Base-by-base conservation (phyloP, 2,329 filamentous ascomycete species). In the Nannizzia gypsea region DNA sequence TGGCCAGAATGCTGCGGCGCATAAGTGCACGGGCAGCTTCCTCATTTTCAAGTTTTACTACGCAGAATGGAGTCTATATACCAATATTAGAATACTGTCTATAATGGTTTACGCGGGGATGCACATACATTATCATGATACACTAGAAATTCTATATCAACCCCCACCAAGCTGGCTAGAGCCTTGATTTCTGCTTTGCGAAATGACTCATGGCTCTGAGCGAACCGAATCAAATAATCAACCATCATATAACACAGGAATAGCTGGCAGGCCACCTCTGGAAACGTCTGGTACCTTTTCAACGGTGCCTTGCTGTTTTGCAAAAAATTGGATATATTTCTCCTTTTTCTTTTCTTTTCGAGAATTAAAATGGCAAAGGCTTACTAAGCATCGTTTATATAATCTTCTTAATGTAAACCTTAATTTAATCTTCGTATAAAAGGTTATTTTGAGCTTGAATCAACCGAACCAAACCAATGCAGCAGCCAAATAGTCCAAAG, bases 201-300 rank as follows among this genome's bases (percentile, higher is more conserved):
- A 71, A 99, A 99, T n/a, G 83, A 87, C 76, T 96, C 90, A 72
- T 97, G 91, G 61, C 82, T 80, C 73, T 97, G 93, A 50, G 86
- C 87, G 71, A 97, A 90, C 67, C 92, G 88, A 64, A 99, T 85
- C 62, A 99, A 81, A 69, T 89, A 97, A 63, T 95, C 83, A 83
- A 81, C 82, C 54, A 42, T 56, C 31, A 24, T 56, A 28, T 2
- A 20, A n/a, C 15, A 34, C 26, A 2, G 50, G 28, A 34, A 48
- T 38, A 36, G 31, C 9, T 11, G 13, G 31, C 9, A 3, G 31
- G 9, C 13, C 9, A 3, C 13, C 31, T 36, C 31, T 13, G 15
- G 24, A 15, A 28, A n/a, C 1, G 36, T 17, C 9, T 24, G 44
- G 15, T 31, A 17, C 20, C 24, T 34, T 26, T 28, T 40, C 28